Base-by-base conservation (phyloP, 345 rosid genomes). In the Gossypium australe region DNA sequence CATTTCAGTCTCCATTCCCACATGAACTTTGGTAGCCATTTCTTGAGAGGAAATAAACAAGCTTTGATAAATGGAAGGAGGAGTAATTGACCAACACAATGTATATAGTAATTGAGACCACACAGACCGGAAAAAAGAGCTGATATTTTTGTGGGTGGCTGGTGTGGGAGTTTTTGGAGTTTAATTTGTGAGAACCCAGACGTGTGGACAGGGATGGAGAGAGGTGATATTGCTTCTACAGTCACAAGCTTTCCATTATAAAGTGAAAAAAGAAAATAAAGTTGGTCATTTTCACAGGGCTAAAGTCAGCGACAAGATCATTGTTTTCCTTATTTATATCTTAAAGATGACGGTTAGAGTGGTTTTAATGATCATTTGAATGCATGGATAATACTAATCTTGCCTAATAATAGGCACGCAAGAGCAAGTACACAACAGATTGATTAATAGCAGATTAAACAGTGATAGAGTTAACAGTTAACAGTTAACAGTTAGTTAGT, bases 11-110 rank as follows among this genome's bases (percentile, higher is more conserved):
- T 75, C 82, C 67, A 78, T 76, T 29, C 87, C 84, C 29, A 74
- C 84, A 72, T 80, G 86, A 51, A 80, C 84, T 67, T 74, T 85
- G 20, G 75, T 71, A 74, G 78, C 44, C 85, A 84, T 77, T 25
- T 73, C 67, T 18, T 20, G 41, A 59, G 14, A 66, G 70, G 38
- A 20, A 65, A 65, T 9, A 18, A 65, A 18, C 52, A 24, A 52
- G 34, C 56, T 64, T 45, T 13, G 70, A 20, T 43, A 47, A 44
- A 34, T 38, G 12, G 13, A 57, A 20, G 27, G 11, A 25, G 61
- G 13, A 9, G 11, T 2, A 18, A 8, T 24, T 59, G n/a, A 59
- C 64, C 41, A 22, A 44, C 29, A 66, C 17, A 67, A 45, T 1
- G 47, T 45, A 2, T 45, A 12, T 22, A 61, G 53, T 49, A 53